Evolutionary conservation across 495 filamentous ascomycete genomes (phyloP), one percentile per base, ranked within the genome.

Genomic region (Penicillium canescens): DNA sequence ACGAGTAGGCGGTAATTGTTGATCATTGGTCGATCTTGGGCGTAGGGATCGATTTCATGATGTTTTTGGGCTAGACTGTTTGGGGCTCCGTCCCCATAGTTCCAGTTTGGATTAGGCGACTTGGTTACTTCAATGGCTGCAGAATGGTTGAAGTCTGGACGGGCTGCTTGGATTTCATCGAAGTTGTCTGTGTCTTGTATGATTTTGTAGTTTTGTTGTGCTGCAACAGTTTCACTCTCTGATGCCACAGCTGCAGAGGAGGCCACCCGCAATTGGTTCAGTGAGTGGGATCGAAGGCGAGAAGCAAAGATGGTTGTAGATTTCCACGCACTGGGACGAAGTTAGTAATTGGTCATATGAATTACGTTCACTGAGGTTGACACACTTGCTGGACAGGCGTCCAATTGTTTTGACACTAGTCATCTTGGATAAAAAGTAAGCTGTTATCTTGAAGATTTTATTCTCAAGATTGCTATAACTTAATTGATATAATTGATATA

Each of bases 1-100:
- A 96, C 93, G 4, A 96, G 78, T 0, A 96, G 83, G 62, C 94
- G 94, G 77, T 96, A 96, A 72, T 96, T 96, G 66, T 80, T 82
- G 1, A 78, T 71, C 0, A 82, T 68, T 0, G 83, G 83, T 1
- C 91, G 77, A 42, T 82, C 83, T 7, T 81, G 62, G 21, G 76
- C 81, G 61, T 91, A 90, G 4, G 92, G 92, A 70, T 96, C 86
- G 58, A 96, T 92, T 52, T 84, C 74, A 39, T 88, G 66, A 61
- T 93, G 90, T 16, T 73, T 67, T 54, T 79, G 70, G 12, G 73
- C 67, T 36, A 78, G 67, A 40, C 66, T 67, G 52, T 84, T 71
- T 61, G 86, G 89, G 16, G 84, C 82, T 47, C 92, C 91, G 11
- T 78, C 61, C 2, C 92, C 92, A 46, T 82, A 78, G 21, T 80